Evolutionary conservation across 768 basidiomycete genomes (phyloP).

Genomic region (Lentinula aciculospora): DNA sequence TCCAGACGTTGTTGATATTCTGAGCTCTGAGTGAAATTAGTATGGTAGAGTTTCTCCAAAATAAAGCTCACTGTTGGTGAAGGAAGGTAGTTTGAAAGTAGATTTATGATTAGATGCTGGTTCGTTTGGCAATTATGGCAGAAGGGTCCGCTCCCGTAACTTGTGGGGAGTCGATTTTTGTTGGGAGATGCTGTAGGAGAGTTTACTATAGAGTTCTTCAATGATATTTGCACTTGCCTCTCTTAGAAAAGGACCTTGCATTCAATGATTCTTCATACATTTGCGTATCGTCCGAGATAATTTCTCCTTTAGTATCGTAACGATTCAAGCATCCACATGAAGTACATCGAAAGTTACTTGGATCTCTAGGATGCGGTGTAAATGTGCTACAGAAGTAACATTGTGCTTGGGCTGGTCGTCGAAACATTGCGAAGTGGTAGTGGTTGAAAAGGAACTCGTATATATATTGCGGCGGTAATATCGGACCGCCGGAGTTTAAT

Average conservation of each 20-base stretch:
- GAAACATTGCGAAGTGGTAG: slow-evolving; percentile 35
- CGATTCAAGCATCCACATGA: slow-evolving; percentile 72
- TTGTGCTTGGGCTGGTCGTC: slow-evolving; percentile 40
- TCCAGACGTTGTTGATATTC: slow-evolving; percentile 61
- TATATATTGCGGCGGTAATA: background rate
- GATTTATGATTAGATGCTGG: slow-evolving; percentile 79
- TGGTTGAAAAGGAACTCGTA: slow-evolving; percentile 5
- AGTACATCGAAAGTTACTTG: slow-evolving; percentile 58
- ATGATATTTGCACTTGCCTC: slow-evolving; percentile 41
- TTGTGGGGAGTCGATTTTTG: slow-evolving; percentile 61
- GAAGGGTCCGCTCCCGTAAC: slow-evolving; percentile 60
- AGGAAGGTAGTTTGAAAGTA: slow-evolving; percentile 87
- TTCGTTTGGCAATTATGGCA: slow-evolving; percentile 92
- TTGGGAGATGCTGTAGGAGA: slow-evolving; percentile 51
- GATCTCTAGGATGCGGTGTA: slow-evolving; percentile 36
- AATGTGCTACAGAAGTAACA: slow-evolving; percentile 72
- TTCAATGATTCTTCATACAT: slow-evolving; percentile 83
- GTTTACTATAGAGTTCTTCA: background rate
- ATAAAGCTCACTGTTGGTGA: slow-evolving; percentile 54
- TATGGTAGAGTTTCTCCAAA: background rate
- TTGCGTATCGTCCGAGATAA: slow-evolving; percentile 80
- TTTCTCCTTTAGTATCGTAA: slow-evolving; percentile 66
- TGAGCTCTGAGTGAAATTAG: slow-evolving; percentile 46
- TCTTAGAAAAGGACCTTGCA: slow-evolving; percentile 57
- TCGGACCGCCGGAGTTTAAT: background rate